Evolutionary conservation across 2,329 filamentous ascomycete genomes (phyloP).

Genomic region (Ophiosphaerella herpotricha): DNA sequence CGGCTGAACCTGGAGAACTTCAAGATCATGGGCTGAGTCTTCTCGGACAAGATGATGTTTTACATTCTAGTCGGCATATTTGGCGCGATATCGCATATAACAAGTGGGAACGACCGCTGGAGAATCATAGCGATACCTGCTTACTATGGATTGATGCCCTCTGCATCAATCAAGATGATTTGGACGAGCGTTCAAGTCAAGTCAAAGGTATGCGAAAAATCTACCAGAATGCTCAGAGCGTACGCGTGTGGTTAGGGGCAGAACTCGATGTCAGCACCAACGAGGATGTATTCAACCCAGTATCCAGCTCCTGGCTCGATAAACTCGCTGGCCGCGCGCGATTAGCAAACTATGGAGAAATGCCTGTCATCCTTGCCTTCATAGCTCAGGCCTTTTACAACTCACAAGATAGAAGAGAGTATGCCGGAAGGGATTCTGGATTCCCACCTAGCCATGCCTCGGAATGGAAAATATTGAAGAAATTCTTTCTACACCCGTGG

Average conservation of each 20-base stretch:
- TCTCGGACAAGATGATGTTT: background rate
- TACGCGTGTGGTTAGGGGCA: conserved; percentile 5
- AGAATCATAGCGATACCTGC: background rate
- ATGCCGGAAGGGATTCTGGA: background rate
- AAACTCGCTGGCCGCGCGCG: background rate
- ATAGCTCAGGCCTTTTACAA: background rate
- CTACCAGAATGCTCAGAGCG: conserved; percentile 6
- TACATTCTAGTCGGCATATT: background rate
- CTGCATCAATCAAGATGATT: conserved; percentile 16
- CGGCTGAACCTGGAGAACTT: background rate
- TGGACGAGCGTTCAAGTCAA: conserved; percentile 9
- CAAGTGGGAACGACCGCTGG: background rate
- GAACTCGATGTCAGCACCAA: background rate
- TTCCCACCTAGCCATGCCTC: background rate
- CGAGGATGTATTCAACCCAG: background rate
- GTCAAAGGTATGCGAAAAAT: conserved; percentile 12
- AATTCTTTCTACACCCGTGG: background rate
- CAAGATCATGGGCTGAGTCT: background rate
- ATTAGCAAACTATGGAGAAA: background rate
- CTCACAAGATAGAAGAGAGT: background rate
- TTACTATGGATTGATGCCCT: conserved; percentile 13
- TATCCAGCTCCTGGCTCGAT: background rate
- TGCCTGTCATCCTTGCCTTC: background rate
- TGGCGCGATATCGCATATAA: background rate
- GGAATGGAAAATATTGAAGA: background rate